Conservation (phyloP, 176 grass and related monocot genomes). For the Juncus effusus region DNA sequence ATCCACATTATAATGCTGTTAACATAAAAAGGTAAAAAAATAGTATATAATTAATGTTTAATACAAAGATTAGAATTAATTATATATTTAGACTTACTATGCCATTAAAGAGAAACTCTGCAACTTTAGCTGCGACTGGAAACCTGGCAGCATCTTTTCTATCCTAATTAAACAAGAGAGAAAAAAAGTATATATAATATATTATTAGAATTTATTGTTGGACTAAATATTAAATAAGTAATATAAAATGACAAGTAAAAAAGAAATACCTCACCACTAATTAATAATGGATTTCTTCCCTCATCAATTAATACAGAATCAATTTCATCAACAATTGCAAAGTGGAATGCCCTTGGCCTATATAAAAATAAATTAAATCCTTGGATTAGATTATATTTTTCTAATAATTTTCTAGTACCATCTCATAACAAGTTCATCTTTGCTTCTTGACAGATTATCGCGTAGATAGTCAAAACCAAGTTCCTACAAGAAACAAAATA, state of each 20-base stretch:
- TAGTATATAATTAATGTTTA: conserved; percentile 14
- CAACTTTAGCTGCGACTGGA: conserved; percentile 85
- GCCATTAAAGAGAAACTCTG: conserved; percentile 70
- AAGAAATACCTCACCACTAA: conserved; percentile 84
- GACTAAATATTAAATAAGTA: conserved; percentile 16
- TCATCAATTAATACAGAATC: conserved; percentile 95
- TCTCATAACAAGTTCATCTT: conserved; percentile 90
- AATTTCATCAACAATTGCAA: conserved; percentile 96
- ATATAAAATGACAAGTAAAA: conserved; percentile 23
- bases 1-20: conserved; percentile 87
- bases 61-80: conserved; percentile 17
- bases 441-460: conserved; percentile 70
- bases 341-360: conserved; percentile 88
- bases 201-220: conserved; percentile 18
- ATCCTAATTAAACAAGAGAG: conserved; percentile 57
- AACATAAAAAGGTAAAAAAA: background rate
- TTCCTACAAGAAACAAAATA: conserved; percentile 45
- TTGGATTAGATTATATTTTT: conserved; percentile 1
- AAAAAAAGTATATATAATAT: background rate
- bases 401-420: conserved; percentile 44
- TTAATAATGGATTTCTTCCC: conserved; percentile 92
- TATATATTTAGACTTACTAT: conserved; percentile 59
- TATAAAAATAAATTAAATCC: conserved; percentile 13
- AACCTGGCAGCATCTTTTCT: conserved; percentile 67
- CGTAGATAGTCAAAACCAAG: conserved; percentile 97